Base-by-base conservation (phyloP, 2,329 filamentous ascomycete species). In the Parascedosporium putredinis region DNA sequence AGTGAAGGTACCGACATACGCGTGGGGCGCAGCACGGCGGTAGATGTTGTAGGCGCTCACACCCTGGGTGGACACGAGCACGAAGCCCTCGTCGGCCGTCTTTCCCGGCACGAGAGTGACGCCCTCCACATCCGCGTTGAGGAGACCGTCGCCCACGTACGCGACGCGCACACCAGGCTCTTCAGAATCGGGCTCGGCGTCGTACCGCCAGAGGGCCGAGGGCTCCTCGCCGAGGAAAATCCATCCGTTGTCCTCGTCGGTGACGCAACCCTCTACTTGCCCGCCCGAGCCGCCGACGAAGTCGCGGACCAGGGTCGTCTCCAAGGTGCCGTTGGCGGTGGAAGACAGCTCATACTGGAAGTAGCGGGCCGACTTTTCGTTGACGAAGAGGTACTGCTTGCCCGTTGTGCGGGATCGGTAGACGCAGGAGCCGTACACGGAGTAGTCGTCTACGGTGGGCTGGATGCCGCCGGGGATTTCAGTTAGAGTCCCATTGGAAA, bases 91-190 rank as follows among this genome's bases (percentile, higher is more conserved):
- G 2, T 68, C 58, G 0, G 67, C 62, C 0, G 62, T 67, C 43
- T 64, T 58, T 3, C 73, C 73, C n/a, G 68, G 63, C 0, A 77
- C 65, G 0, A 78, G 61, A 0, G 74, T 72, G 9, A 78, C 67
- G 8, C 75, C 75, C 52, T 78, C 75, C n/a, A 76, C 70, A 18
- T 78, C 74, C 2, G 72, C 72, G 45, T 67, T 65, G n/a, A 76
- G 66, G 1, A 61, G 62, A 5, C 71, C 70, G 12, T 74, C 70
- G 5, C 70, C 71, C 3, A 76, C 66, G 20, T 66, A 63, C 0
- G 67, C 73, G 14, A 69, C 62, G 5, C 59, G 52, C 20, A 62
- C 52, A 1, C 66, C 66, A 5, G 65, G 54, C 2, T 62, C 54
- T n/a, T 58, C 56, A 20, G 64, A 60, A 38, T 68, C 65, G 0